phyloP scores from a whole-genome alignment of 2,329 filamentous ascomycete genomes.

The Diaporthe sp. region DNA sequence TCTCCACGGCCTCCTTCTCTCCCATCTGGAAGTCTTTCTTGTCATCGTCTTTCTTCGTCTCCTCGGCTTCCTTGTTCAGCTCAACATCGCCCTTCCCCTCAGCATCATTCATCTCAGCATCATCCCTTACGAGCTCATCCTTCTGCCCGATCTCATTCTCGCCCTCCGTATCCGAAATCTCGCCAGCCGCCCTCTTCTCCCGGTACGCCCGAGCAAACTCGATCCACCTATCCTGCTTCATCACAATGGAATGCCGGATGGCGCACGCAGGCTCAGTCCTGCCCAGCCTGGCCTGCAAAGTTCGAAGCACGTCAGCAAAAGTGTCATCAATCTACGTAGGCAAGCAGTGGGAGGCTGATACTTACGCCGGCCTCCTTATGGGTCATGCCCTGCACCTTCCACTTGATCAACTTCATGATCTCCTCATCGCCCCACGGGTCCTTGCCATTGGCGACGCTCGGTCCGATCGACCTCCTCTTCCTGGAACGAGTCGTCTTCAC shows the following conservation, averaged over 20 bases:
- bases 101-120: too few species aligned
- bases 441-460: not conserved
- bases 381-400: constrained; percentile 11
- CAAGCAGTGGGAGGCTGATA: not conserved
- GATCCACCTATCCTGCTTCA: not conserved
- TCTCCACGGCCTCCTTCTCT: not conserved
- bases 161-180: not conserved
- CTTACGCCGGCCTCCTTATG: constrained; percentile 27
- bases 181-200: not conserved
- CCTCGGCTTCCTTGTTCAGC: not conserved
- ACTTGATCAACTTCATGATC: constrained; percentile 15
- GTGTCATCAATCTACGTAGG: not conserved
- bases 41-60: not conserved
- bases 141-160: not conserved
- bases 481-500: not conserved
- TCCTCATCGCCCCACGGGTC: constrained; percentile 32
- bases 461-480: not conserved
- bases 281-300: not conserved
- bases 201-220: not conserved
- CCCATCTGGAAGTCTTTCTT: too few species aligned
- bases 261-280: constrained; percentile 26
- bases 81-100: not conserved
- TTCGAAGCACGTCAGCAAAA: not conserved
- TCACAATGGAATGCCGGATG: constrained; percentile 5
- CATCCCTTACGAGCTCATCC: not conserved